A percentile compares a stretch with the other conserved stretches of the same genome.
Conservation (phyloP, 2,329 filamentous ascomycete species). For the Xylaria sp. region DNA sequence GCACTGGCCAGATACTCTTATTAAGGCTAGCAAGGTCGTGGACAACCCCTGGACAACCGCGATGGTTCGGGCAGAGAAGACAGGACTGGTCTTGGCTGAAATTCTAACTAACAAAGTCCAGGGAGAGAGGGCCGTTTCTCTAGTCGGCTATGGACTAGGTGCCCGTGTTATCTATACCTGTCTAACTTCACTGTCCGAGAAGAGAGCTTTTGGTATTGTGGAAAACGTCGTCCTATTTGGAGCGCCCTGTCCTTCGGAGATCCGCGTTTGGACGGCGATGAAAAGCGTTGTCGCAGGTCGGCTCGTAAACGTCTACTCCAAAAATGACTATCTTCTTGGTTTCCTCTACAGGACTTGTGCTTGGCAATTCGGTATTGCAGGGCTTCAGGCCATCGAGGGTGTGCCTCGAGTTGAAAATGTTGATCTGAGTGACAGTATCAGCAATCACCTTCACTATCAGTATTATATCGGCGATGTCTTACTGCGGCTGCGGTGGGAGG, state of each 20-base stretch:
- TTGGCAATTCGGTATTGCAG: slow-evolving; percentile 85
- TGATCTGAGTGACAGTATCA: slow-evolving; percentile 72
- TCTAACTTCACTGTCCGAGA: slow-evolving; percentile 78
- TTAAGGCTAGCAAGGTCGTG: slow-evolving; percentile 77
- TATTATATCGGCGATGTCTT: slow-evolving; percentile 74
- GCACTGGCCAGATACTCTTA: slow-evolving; percentile 70
- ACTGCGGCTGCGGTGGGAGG: slow-evolving; percentile 74
- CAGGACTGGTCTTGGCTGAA: slow-evolving; percentile 77
- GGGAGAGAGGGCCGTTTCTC: slow-evolving; percentile 81
- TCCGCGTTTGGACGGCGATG: slow-evolving; percentile 79
- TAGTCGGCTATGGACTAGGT: slow-evolving; percentile 85
- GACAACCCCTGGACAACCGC: slow-evolving; percentile 85
- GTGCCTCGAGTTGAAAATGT: slow-evolving; percentile 75
- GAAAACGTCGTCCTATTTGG: slow-evolving; percentile 89
- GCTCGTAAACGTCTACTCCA: slow-evolving; percentile 90
- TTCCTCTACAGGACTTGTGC: slow-evolving; percentile 88
- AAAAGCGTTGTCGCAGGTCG: slow-evolving; percentile 83
- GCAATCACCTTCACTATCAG: slow-evolving; percentile 77
- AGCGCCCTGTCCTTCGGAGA: slow-evolving; percentile 78
- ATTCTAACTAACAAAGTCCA: slow-evolving; percentile 84
- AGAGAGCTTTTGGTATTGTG: slow-evolving; percentile 83
- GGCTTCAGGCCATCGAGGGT: slow-evolving; percentile 78
- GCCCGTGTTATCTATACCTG: slow-evolving; percentile 86
- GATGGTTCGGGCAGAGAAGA: slow-evolving; percentile 80
- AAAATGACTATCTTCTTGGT: slow-evolving; percentile 86